These are phyloP conservation scores for Acarospora socialis DNA, from an alignment of 2,329 filamentous ascomycete genomes.

Conservation along the genomic window DNA sequence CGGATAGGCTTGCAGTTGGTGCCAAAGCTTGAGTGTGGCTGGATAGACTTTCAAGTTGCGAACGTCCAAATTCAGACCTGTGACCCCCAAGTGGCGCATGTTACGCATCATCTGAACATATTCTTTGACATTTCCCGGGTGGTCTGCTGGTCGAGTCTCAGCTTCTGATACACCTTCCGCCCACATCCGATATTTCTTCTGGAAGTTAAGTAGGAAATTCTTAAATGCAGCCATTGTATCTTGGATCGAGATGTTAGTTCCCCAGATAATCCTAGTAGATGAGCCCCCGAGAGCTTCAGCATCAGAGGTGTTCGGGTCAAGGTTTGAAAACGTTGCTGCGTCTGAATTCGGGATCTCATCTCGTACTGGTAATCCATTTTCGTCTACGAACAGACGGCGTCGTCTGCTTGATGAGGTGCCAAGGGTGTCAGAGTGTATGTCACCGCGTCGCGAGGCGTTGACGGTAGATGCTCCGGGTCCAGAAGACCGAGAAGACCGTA, in stretches of 20 bases:
- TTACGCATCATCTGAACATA: constrained; percentile 77
- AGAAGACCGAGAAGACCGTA: constrained; percentile 47
- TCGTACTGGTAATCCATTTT: constrained; percentile 45
- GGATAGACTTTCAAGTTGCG: constrained; percentile 86
- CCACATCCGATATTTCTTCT: constrained; percentile 87
- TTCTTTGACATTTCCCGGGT: constrained; percentile 62
- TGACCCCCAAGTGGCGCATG: constrained; percentile 77
- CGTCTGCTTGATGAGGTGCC: constrained; percentile 37
- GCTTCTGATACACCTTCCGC: constrained; percentile 69
- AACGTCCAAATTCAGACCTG: constrained; percentile 74
- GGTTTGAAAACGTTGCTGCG: constrained; percentile 50
- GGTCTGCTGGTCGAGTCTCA: constrained; percentile 51
- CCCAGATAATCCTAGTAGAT: constrained; percentile 80
- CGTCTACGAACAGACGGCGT: constrained; percentile 48
- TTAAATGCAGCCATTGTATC: constrained; percentile 81
- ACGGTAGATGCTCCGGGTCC: constrained; percentile 34
- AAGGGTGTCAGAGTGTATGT: constrained; percentile 70
- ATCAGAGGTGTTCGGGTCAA: constrained; percentile 77
- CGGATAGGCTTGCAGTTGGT: constrained; percentile 86
- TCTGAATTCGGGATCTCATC: constrained; percentile 39
- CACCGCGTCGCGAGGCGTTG: constrained; percentile 57
- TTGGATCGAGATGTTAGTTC: constrained; percentile 87
- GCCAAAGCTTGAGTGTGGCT: constrained; percentile 82
- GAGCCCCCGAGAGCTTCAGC: constrained; percentile 74
- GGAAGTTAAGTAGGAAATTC: constrained; percentile 84